These are phyloP conservation scores for Niveomyces coronatus DNA, from an alignment of 2,329 filamentous ascomycete genomes.

Conservation along the genomic window DNA sequence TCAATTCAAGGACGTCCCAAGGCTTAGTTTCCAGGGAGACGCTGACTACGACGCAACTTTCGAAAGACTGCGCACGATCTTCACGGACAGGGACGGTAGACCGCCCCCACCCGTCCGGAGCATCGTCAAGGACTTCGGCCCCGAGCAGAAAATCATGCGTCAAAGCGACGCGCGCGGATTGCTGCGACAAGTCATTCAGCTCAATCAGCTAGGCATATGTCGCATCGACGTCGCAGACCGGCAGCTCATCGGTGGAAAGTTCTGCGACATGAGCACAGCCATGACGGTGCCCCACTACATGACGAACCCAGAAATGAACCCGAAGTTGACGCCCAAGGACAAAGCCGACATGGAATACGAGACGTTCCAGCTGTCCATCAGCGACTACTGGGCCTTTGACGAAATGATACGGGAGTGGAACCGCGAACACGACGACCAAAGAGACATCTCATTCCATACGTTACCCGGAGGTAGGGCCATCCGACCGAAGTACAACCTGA, in stretches of 20 bases:
- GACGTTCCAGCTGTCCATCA: neutral
- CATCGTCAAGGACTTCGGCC: neutral
- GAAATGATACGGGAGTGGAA: neutral
- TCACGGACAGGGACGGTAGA: neutral
- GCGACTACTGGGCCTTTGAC: neutral
- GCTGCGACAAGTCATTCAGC: neutral
- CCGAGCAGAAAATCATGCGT: neutral
- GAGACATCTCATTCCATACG: neutral
- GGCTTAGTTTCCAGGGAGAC: neutral
- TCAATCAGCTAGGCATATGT: neutral
- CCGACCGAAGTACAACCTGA: no score
- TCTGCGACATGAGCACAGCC: conserved; percentile 17
- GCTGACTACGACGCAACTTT: neutral
- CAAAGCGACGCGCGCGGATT: neutral
- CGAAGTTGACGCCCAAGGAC: neutral
- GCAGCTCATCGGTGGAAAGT: conserved; percentile 15
- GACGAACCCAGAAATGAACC: conserved; percentile 1
- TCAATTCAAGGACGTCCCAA: conserved; percentile 4
- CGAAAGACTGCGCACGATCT: neutral
- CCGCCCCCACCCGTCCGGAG: neutral
- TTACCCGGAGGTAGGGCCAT: no score
- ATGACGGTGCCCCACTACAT: conserved; percentile 17
- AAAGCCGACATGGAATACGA: neutral
- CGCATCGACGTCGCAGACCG: conserved; percentile 6
- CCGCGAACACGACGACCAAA: neutral